Evolutionary conservation across 2,329 filamentous ascomycete species (phyloP), one percentile per base, ranked within the genome.

Genomic region (Fusarium marasasianum): DNA sequence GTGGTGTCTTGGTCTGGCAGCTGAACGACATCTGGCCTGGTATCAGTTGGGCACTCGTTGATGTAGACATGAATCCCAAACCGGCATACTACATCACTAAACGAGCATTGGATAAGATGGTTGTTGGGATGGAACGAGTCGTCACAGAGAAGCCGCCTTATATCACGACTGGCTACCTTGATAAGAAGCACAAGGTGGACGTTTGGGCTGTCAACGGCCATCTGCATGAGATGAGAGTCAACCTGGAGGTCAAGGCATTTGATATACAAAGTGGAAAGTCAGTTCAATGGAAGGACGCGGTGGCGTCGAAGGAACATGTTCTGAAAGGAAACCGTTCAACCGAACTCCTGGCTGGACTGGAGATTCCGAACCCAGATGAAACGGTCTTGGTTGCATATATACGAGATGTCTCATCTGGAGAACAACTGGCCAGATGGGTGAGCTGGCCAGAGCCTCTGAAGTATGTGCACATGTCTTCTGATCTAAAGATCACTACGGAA

Each of bases 21-120:
- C 26, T 68, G 1, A 68, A 68, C 6, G 63, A 68, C 4, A 68
- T 68, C 4, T 68, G 63, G 66, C 66, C 66, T 7, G 63, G 63
- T 8, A 38, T n/a, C 1, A 68, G 66, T 2, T 68, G 63, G 66
- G 66, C 66, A 0, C 55, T 68, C 0, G n/a, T 68, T 3, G 63
- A 68, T 11, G 37, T 54, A 1, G 37, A 48, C 17, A 22, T 54
- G 11, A 68, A 62, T 8, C 66, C 63, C 2, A 68, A 68, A 4
- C 66, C 66, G 1, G 66, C 35, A 0, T 68, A 68, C 3, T 68
- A 62, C 3, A 62, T 68, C 3, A 68, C 66, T 0, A 68, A 68
- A 5, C 22, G 55, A 15, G 66, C 66, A 1, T 3, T 68, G 3
- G 41, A 31, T 0, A 68, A 68, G 37, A 40, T 50, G 2, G 66